A percentile compares a stretch with the other conserved stretches of the same genome.
phyloP scores from a whole-genome alignment of 2,329 filamentous ascomycete genomes.

The Cryphonectria radicalis region DNA sequence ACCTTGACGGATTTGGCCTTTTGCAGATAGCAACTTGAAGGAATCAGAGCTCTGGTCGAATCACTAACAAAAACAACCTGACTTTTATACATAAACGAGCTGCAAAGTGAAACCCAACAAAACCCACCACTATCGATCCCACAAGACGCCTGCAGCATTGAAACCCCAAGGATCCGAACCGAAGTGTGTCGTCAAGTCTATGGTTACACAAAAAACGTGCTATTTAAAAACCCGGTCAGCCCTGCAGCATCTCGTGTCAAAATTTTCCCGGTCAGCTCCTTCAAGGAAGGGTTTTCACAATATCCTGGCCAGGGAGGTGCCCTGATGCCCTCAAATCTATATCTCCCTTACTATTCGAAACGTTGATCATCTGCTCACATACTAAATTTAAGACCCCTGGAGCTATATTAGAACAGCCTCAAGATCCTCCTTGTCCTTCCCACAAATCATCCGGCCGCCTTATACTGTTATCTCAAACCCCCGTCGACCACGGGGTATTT shows the following conservation, averaged over 20 bases:
- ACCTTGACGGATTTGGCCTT: background rate
- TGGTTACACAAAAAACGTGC: conserved; percentile 15
- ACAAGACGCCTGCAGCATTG: background rate
- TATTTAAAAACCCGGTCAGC: conserved; percentile 6
- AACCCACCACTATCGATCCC: background rate
- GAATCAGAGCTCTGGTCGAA: background rate
- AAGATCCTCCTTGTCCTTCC: background rate
- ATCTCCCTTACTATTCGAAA: conserved; percentile 1
- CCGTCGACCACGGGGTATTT: background rate
- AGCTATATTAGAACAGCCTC: conserved; percentile 6
- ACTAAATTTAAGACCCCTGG: background rate
- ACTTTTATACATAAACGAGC: background rate
- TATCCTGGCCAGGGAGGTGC: conserved; percentile 18
- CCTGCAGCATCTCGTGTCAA: background rate
- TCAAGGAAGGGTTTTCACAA: conserved; percentile 4
- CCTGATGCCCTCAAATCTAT: conserved; percentile 5
- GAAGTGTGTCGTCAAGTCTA: background rate
- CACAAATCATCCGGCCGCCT: background rate
- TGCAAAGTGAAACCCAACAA: conserved; percentile 1
- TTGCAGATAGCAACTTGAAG: background rate
- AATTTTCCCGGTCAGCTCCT: conserved; percentile 18
- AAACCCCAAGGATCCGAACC: background rate
- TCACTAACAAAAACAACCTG: background rate
- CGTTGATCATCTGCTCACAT: background rate
- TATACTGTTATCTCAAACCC: background rate